Evolutionary conservation across 768 basidiomycete genomes (phyloP), one percentile per base, ranked within the genome.

Genomic region (Pisolithus microcarpus): DNA sequence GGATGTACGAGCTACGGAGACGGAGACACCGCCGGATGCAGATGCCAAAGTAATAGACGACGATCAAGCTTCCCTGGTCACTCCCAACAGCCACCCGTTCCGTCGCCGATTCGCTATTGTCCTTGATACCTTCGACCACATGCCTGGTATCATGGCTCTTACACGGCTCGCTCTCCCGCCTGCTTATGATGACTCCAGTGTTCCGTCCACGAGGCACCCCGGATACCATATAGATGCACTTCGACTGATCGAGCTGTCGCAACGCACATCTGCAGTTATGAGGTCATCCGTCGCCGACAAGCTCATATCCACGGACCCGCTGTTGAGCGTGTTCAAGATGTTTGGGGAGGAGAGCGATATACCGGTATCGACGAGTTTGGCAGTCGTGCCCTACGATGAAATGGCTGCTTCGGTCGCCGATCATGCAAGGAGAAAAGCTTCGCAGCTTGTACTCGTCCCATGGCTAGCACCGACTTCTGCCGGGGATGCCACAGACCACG

Each of bases 91-190:
- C 2, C 54, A 43, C 7, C n/a, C 52, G 9, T 63, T 57, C 61
- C 58, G 62, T 3, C 43, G 46, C 43, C 76, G 82, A 24, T 87
- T 93, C 68, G 80, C 86, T 0, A 81, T 97, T 53, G 84, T 98
- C n/a, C 77, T 98, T 10, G 92, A 95, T 61, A 89, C 85, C 66
- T 73, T 94, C 52, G 90, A 92, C 56, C 88, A 94, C 63, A 69
- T 98, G 15, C 85, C 93, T 0, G 82, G 86, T 5, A 83, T 91
- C 71, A 93, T 99, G 88, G 81, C 90, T 3, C 72, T 98, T 40
- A 81, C 88, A 0, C 87, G 94, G 61, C 78, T 97, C 30, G 74
- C 96, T 18, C 82, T 84, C 18, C 68, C 75, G 2, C 65, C 19
- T 51, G 48, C 60, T 6, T 23, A 48, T 0, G 55, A 55, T 7